Evolutionary conservation across 345 rosid genomes (phyloP), one percentile per base, ranked within the genome.

Genomic region (Firmiana major): DNA sequence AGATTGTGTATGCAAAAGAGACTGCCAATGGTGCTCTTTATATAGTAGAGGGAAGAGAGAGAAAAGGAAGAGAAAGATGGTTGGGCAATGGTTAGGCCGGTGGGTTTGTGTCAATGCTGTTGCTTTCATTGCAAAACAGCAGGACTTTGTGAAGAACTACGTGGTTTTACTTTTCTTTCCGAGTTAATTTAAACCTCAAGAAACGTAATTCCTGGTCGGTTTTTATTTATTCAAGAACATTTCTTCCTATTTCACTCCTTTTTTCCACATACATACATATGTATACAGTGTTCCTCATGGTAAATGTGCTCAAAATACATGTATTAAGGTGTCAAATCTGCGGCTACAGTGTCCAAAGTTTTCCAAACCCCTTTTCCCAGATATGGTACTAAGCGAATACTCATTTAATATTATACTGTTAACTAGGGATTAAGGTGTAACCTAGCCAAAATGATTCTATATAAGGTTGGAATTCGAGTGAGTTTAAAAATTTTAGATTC

Each of bases 61-160:
- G 62, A 17, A 76, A 22, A 4, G 24, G 8, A 22, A 26, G 51
- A 16, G 7, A 48, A 19, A 17, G 9, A 12, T 1, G 53, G n/a
- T 57, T 7, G 9, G 57, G 49, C 21, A 75, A 12, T 36, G 51
- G 74, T 76, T 76, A 83, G 76, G 51, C 73, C 72, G 21, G 71
- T 76, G 54, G 75, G 73, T 74, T 22, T 19, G 2, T 51, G 53
- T 22, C 21, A 51, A 62, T 53, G 75, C 26, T 81, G 67, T 75
- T 76, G 79, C 78, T 75, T 81, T 79, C 71, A 51, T 24, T 46
- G 57, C 40, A 79, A 76, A 83, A 77, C 79, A 26, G 40, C 34
- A 63, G 80, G 43, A 17, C 71, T 75, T 3, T 31, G 63, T 76
- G 58, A 73, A 26, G 64, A 63, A 17, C n/a, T 46, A 13, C 3